Conservation (phyloP, 805 yeast species). For the Torulaspora indica region DNA sequence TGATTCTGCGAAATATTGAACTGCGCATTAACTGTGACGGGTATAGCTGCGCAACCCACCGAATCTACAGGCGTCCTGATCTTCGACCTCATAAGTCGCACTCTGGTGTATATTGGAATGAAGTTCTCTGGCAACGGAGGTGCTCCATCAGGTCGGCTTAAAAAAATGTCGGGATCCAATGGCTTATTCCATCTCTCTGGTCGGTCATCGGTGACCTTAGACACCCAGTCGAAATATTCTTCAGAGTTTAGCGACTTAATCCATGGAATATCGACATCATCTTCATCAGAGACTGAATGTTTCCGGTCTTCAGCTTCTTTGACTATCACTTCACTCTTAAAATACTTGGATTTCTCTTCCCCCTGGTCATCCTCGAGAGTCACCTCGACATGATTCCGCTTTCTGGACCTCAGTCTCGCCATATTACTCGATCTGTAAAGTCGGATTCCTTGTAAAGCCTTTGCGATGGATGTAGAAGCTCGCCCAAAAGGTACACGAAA, state of each 20-base stretch:
- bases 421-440: constrained; percentile 1
- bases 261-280: constrained; percentile 23
- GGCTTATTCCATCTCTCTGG: constrained; percentile 24
- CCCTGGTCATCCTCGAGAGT: constrained; percentile 3
- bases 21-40: constrained; percentile 36
- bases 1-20: constrained; percentile 28
- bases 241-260: constrained; percentile 28
- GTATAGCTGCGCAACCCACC: constrained; percentile 72
- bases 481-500: no score
- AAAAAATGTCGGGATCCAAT: constrained; percentile 14
- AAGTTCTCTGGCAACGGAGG: constrained; percentile 44
- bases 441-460: not conserved
- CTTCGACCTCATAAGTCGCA: constrained; percentile 61
- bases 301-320: constrained; percentile 3
- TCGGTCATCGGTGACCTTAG: constrained; percentile 26
- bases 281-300: not conserved
- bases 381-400: constrained; percentile 12
- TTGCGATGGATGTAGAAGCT: no score
- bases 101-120: constrained; percentile 50
- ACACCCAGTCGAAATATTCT: constrained; percentile 29
- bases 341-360: constrained; percentile 22
- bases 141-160: constrained; percentile 9
- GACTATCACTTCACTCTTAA: constrained; percentile 12
- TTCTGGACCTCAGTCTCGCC: constrained; percentile 7
- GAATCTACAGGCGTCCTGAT: constrained; percentile 81